These are phyloP conservation scores for Xylariaceae sp. DNA, from an alignment of 2,329 filamentous ascomycete species.

Conservation along the genomic window DNA sequence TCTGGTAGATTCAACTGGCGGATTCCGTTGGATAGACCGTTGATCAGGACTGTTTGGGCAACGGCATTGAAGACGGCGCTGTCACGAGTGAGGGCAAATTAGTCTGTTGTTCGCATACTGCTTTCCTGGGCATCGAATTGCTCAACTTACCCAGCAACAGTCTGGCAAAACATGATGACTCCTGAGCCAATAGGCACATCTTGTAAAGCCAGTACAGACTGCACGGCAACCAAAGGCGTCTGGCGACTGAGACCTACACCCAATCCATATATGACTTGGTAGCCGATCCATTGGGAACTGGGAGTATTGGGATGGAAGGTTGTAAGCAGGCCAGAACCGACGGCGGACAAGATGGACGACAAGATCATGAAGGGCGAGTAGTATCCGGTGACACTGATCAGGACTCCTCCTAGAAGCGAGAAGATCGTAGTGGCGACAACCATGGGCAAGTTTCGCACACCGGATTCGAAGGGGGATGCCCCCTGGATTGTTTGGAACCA, in stretches of 20 bases:
- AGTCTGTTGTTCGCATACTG: too few relatives aligned
- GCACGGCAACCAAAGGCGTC: background rate
- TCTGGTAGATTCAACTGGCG: too few relatives aligned
- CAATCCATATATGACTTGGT: slow-evolving; percentile 29
- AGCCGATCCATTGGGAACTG: slow-evolving; percentile 29
- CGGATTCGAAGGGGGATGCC: slow-evolving; percentile 30
- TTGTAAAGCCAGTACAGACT: slow-evolving; percentile 3
- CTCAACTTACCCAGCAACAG: too few relatives aligned
- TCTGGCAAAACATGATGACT: too few relatives aligned
- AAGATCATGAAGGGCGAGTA: slow-evolving; percentile 27
- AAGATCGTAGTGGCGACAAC: slow-evolving; percentile 26
- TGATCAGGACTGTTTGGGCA: too few relatives aligned
- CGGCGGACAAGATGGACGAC: slow-evolving; percentile 18
- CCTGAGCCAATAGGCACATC: too few relatives aligned
- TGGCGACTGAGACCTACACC: slow-evolving; percentile 30
- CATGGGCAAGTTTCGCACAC: slow-evolving; percentile 32
- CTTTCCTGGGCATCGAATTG: too few relatives aligned
- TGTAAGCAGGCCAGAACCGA: slow-evolving; percentile 29
- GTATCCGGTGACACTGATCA: slow-evolving; percentile 26
- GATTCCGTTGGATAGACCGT: too few relatives aligned
- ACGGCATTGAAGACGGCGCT: too few relatives aligned
- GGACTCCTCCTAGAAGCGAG: slow-evolving; percentile 22
- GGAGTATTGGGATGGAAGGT: slow-evolving; percentile 20
- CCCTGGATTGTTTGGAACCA: slow-evolving; percentile 28
- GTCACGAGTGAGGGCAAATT: too few relatives aligned